A percentile compares a stretch with the other conserved stretches of the same genome.
Conservation (phyloP, 2,329 filamentous ascomycete species). For the Verticillium albo-atrum region DNA sequence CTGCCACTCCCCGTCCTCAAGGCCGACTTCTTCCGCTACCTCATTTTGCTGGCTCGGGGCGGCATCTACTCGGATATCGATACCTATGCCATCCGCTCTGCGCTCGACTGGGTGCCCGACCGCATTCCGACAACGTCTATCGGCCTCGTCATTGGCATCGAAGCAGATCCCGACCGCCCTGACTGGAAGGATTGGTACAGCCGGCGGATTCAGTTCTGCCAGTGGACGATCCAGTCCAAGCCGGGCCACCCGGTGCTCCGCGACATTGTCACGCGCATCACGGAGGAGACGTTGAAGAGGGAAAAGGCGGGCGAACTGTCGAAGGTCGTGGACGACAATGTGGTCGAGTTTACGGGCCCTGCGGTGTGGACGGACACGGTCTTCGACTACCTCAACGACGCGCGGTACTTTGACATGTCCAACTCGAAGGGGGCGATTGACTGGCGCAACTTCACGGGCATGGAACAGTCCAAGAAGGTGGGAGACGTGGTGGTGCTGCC, state of each 20-base stretch:
- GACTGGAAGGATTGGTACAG: constrained; percentile 98
- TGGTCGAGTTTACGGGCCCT: constrained; percentile 92
- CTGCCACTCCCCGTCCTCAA: constrained; percentile 72
- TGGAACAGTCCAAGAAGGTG: constrained; percentile 76
- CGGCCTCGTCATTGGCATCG: constrained; percentile 88
- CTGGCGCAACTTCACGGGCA: constrained; percentile 85
- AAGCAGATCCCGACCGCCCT: constrained; percentile 87
- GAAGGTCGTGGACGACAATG: constrained; percentile 57
- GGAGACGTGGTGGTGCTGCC: constrained; percentile 92
- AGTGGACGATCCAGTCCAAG: constrained; percentile 98
- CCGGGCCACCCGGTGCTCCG: constrained; percentile 88
- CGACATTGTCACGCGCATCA: constrained; percentile 83
- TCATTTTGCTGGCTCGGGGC: constrained; percentile 58
- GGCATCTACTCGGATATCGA: constrained; percentile 88
- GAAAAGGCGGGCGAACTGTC: constrained; percentile 64
- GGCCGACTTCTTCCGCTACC: constrained; percentile 74
- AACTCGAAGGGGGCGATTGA: constrained; percentile 70
- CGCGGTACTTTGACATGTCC: constrained; percentile 78
- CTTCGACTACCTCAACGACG: constrained; percentile 91
- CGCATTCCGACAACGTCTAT: constrained; percentile 72
- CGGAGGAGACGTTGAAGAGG: constrained; percentile 70
- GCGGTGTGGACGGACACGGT: constrained; percentile 91
- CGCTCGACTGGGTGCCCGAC: constrained; percentile 80
- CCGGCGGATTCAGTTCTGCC: constrained; percentile 93
- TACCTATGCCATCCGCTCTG: constrained; percentile 77